These are phyloP conservation scores for Rhynchospora tenuis DNA, from an alignment of 176 grass and related monocot species.

Conservation along the genomic window DNA sequence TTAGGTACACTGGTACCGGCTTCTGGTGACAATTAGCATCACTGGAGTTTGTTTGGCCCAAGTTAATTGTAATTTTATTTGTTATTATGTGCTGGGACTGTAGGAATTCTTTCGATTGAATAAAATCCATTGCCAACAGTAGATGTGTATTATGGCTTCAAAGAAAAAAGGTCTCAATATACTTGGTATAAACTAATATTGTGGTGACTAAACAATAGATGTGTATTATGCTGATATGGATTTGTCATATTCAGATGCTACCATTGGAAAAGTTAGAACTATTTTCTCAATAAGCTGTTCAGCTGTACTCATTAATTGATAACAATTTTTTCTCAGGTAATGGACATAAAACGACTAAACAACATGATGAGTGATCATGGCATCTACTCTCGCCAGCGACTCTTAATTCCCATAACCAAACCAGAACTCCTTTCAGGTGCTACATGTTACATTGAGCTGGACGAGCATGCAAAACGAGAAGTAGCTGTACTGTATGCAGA, in stretches of 20 bases:
- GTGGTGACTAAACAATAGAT: neutral
- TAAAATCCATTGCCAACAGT: too few relatives aligned
- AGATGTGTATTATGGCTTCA: too few relatives aligned
- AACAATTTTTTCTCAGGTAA: conserved; percentile 36
- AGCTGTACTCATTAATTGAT: neutral
- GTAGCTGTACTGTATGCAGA: conserved; percentile 70
- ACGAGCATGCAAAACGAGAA: conserved; percentile 72
- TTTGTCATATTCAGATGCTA: neutral
- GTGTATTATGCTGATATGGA: neutral
- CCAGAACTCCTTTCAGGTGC: conserved; percentile 48
- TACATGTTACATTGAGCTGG: conserved; percentile 93
- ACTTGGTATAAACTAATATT: neutral
- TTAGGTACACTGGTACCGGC: too few relatives aligned
- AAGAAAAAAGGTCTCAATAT: too few relatives aligned
- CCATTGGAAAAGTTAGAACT: neutral
- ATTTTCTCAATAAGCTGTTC: neutral
- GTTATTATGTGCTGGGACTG: too few relatives aligned
- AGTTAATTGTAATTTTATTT: too few relatives aligned
- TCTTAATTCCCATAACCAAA: conserved; percentile 67
- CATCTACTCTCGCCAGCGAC: conserved; percentile 84
- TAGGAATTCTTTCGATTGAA: too few relatives aligned
- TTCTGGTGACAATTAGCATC: too few relatives aligned
- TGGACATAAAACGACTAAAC: conserved; percentile 77
- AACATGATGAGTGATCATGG: conserved; percentile 99
- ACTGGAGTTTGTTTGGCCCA: too few relatives aligned